phyloP scores from a whole-genome alignment of 2,329 filamentous ascomycete species.

The Apiospora koreana region DNA sequence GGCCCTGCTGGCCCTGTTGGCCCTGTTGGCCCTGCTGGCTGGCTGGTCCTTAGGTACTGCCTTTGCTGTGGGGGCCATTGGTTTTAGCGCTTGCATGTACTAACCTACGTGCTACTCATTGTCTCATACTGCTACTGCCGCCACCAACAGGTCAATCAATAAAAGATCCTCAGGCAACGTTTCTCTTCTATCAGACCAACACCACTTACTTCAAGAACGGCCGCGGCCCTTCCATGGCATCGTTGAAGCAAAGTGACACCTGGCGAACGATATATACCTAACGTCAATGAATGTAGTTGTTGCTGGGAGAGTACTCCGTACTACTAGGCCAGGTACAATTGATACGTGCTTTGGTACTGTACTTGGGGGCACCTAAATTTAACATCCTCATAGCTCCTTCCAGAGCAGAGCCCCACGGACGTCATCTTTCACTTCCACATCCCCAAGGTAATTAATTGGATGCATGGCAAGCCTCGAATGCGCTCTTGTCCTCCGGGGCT shows the following conservation, averaged over 20 bases:
- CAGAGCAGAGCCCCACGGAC: not conserved
- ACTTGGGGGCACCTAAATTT: not conserved
- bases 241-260: too few relatives aligned
- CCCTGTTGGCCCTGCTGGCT: too few relatives aligned
- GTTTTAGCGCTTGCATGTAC: not conserved
- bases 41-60: too few relatives aligned
- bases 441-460: not conserved
- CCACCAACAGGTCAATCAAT: too few relatives aligned
- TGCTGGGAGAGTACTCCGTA: not conserved
- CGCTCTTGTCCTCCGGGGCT: not conserved
- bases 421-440: constrained; percentile 3
- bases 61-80: not conserved
- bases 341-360: too few relatives aligned
- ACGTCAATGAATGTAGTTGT: too few relatives aligned
- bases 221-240: too few relatives aligned
- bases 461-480: not conserved
- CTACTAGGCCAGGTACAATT: not conserved
- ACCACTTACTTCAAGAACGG: too few relatives aligned
- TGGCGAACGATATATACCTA: too few relatives aligned
- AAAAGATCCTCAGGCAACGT: not conserved
- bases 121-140: too few relatives aligned
- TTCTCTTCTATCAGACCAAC: not conserved
- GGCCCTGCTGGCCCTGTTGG: too few relatives aligned
- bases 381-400: not conserved
- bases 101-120: too few relatives aligned